phyloP scores from a whole-genome alignment of 2,329 filamentous ascomycete genomes.

The Sarocladium kiliense region DNA sequence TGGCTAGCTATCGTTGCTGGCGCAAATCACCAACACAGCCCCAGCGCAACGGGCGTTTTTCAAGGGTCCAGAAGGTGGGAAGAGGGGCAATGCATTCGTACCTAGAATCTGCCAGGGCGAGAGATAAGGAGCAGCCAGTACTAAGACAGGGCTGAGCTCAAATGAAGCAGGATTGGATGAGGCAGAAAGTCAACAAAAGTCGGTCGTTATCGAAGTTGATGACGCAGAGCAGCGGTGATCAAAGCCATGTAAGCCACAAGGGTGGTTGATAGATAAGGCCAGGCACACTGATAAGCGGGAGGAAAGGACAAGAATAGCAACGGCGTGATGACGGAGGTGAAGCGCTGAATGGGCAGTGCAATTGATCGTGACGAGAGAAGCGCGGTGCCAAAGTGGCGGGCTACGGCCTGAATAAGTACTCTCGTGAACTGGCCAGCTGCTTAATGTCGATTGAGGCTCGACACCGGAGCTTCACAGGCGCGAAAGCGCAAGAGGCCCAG shows the following conservation, averaged over 20 bases:
- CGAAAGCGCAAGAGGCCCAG: conserved; percentile 2
- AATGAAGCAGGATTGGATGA: background rate
- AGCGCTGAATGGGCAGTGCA: background rate
- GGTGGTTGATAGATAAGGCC: background rate
- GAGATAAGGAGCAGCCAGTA: background rate
- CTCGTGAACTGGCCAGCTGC: background rate
- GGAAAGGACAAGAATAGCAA: background rate
- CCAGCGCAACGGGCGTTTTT: background rate
- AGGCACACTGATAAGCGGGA: background rate
- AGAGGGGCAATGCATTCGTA: background rate
- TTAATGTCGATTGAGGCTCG: conserved; percentile 6
- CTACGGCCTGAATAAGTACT: conserved; percentile 1
- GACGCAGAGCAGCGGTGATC: background rate
- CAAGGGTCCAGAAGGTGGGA: background rate
- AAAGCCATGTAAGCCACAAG: conserved; percentile 7
- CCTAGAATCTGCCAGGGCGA: background rate
- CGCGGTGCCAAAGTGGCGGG: background rate
- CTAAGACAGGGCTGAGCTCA: background rate
- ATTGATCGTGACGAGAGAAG: conserved; percentile 3
- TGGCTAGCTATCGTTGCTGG: background rate
- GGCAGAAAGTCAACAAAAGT: background rate
- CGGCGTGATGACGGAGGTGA: background rate
- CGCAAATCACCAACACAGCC: conserved; percentile 3
- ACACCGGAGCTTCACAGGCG: background rate
- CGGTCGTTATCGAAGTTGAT: conserved; percentile 5